Evolutionary conservation across 495 filamentous ascomycete genomes (phyloP).

Genomic region (Neurospora africana): DNA sequence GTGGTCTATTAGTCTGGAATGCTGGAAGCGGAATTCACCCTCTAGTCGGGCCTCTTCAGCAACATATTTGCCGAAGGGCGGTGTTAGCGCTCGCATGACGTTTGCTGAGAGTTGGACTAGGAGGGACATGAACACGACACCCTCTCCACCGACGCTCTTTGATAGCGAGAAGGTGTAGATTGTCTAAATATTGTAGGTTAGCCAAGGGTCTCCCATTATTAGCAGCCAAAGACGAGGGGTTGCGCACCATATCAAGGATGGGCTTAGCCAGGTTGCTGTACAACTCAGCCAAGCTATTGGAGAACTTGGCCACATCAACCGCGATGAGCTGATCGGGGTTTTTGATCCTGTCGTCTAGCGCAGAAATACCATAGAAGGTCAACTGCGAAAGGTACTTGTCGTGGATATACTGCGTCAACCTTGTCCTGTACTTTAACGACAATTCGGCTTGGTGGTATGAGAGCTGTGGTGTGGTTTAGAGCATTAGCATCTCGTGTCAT

Average conservation of each 20-base stretch:
- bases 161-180: constrained; percentile 94
- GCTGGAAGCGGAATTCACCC: constrained; percentile 92
- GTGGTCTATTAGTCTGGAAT: constrained; percentile 89
- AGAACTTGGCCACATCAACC: constrained; percentile 91
- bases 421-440: constrained; percentile 80
- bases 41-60: constrained; percentile 91
- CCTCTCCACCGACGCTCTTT: constrained; percentile 87
- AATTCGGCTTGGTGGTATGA: constrained; percentile 96
- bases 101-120: constrained; percentile 86
- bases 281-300: constrained; percentile 84
- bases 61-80: constrained; percentile 97
- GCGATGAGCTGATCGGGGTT: constrained; percentile 97
- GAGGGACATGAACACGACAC: constrained; percentile 85
- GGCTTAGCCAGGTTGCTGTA: constrained; percentile 98
- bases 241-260: constrained; percentile 68
- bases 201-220: constrained; percentile 5
- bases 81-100: constrained; percentile 88
- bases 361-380: constrained; percentile 95
- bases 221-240: background rate
- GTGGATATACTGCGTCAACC: constrained; percentile 86
- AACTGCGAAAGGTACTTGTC: constrained; percentile 87
- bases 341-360: constrained; percentile 94
- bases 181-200: constrained; percentile 22
- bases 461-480: constrained; percentile 42
- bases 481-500: background rate